Evolutionary conservation across 2,329 filamentous ascomycete species (phyloP).

Genomic region (Pseudogymnoascus sp.): DNA sequence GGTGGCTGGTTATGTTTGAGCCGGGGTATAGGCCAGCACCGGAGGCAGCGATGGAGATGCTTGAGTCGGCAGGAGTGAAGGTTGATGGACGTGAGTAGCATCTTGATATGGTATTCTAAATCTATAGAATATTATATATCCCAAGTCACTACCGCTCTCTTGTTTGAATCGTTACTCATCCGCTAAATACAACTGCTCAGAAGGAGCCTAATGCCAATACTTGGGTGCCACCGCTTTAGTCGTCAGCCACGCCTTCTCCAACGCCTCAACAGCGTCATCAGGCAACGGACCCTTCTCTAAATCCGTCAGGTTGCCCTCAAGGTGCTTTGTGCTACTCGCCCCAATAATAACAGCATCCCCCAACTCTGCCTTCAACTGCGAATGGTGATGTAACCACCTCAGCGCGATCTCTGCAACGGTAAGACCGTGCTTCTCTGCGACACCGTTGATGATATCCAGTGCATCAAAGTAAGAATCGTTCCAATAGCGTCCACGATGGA

Average conservation of each 20-base stretch:
- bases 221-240: slow-evolving; percentile 65
- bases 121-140: slow-evolving; percentile 8
- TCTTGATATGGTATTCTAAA: not conserved
- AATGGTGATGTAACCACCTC: slow-evolving; percentile 69
- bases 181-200: not conserved
- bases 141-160: not conserved
- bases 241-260: slow-evolving; percentile 52
- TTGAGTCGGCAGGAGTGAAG: not conserved
- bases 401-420: slow-evolving; percentile 67
- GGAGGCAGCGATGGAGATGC: not conserved
- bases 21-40: not conserved
- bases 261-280: not conserved
- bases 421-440: slow-evolving; percentile 59
- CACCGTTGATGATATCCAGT: slow-evolving; percentile 59
- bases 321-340: slow-evolving; percentile 49
- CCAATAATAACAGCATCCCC: slow-evolving; percentile 56
- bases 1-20: not conserved
- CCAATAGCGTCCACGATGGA: slow-evolving; percentile 53
- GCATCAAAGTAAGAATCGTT: slow-evolving; percentile 58
- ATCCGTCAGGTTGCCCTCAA: slow-evolving; percentile 45
- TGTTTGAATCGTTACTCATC: slow-evolving; percentile 5
- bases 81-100: not conserved
- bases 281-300: not conserved
- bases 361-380: slow-evolving; percentile 44
- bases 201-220: slow-evolving; percentile 36